phyloP scores from a whole-genome alignment of 768 basidiomycete genomes.

The Tephrocybe sp. region DNA sequence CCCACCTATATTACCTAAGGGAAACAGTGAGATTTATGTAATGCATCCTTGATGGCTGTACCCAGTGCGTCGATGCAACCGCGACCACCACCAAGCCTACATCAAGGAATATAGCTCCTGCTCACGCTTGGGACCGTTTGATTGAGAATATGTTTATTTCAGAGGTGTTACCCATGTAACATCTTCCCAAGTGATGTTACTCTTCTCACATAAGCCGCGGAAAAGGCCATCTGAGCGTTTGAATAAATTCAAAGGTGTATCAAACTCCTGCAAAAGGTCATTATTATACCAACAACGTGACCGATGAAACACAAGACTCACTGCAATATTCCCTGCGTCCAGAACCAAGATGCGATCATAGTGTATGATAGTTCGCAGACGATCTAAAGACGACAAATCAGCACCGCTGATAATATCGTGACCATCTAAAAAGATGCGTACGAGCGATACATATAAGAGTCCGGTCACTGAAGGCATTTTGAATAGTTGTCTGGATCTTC shows the following conservation, averaged over 20 bases:
- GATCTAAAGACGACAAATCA: conserved; percentile 45
- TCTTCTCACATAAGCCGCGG: conserved; percentile 59
- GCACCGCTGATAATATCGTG: background rate
- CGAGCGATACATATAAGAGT: conserved; percentile 81
- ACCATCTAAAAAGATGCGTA: conserved; percentile 31
- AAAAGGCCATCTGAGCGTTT: conserved; percentile 50
- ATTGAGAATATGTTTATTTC: too few species aligned
- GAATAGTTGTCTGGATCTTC: conserved; percentile 82
- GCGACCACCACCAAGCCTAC: too few species aligned
- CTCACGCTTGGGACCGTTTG: too few species aligned
- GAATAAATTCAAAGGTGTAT: conserved; percentile 55
- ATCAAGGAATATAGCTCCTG: too few species aligned
- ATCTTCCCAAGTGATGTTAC: conserved; percentile 48
- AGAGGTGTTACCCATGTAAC: conserved; percentile 21
- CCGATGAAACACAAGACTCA: conserved; percentile 21
- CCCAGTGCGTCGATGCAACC: too few species aligned
- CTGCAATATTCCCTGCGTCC: conserved; percentile 58
- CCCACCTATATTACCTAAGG: too few species aligned
- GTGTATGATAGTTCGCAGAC: conserved; percentile 73
- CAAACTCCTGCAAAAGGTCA: conserved; percentile 45
- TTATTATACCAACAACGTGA: background rate
- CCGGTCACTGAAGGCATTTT: conserved; percentile 66
- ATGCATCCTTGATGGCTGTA: too few species aligned
- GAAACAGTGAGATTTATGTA: too few species aligned
- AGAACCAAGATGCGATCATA: conserved; percentile 75